phyloP scores from a whole-genome alignment of 441 rosid genomes.

The Populus hybrid region DNA sequence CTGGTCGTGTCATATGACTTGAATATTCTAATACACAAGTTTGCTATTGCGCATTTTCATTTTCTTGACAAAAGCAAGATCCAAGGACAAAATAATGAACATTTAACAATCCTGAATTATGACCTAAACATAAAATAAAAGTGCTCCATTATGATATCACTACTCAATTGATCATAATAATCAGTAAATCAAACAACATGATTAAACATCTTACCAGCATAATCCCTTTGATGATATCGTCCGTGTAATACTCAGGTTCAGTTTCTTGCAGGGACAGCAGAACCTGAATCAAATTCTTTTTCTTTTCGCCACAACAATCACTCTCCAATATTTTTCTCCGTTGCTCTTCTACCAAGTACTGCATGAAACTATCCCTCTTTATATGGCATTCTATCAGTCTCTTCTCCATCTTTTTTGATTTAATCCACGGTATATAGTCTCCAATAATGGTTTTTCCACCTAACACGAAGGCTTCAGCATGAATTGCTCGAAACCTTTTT shows the following conservation, averaged over 20 bases:
- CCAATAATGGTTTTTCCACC: slow-evolving; percentile 9
- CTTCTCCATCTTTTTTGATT: slow-evolving; percentile 23
- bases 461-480: slow-evolving; percentile 18
- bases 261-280: slow-evolving; percentile 37
- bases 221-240: slow-evolving; percentile 35
- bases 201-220: slow-evolving; percentile 30
- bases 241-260: slow-evolving; percentile 37
- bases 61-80: background rate
- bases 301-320: slow-evolving; percentile 16
- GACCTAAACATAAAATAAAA: too few species aligned
- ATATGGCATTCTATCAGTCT: slow-evolving; percentile 16
- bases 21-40: too few species aligned
- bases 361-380: slow-evolving; percentile 38
- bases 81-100: too few species aligned
- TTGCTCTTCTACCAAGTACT: slow-evolving; percentile 25
- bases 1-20: too few species aligned
- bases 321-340: background rate
- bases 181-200: background rate
- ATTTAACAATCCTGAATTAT: too few species aligned
- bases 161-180: too few species aligned
- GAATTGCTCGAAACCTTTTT: slow-evolving; percentile 21
- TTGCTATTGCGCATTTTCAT: too few species aligned
- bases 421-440: slow-evolving; percentile 36
- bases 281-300: slow-evolving; percentile 37
- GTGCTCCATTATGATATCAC: too few species aligned